Base-by-base conservation (phyloP, 2,329 filamentous ascomycete genomes). In the Delphinella strobiligena region DNA sequence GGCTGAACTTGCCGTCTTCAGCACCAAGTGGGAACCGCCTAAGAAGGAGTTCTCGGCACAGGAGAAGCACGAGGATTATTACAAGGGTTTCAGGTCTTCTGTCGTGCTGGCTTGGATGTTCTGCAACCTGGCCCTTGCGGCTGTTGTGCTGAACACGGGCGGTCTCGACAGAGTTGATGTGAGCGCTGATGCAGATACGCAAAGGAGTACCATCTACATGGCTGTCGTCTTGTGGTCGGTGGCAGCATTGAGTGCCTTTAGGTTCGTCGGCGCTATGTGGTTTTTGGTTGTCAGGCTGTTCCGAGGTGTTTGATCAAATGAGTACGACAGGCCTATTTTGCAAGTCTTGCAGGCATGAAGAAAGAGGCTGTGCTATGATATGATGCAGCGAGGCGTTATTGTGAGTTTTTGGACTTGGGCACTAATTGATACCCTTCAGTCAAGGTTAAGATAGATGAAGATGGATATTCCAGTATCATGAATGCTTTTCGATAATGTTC, bases 21-120 rank as follows among this genome's bases (percentile, higher is more conserved):
- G 71, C 33, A 65, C 67, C 18, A 96, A 95, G 61, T 76, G 76
- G 34, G 78, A 80, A 19, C 77, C 80, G 47, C 79, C 86, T 46
- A 78, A 80, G 61, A 78, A 75, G 52, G 52, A 67, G 0, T 72
- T 74, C 2, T 66, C 67, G n/a, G 61, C 72, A 9, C 56, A 65
- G 32, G 88, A 95, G 57, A 85, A 82, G 55, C 89, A 98, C 61
- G 86, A 95, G 68, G 91, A 98, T 60, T 98, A 96, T 64, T 98
- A 98, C 72, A 87, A 88, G 53, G 91, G 88, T 49, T 94, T 98
- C 59, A 78, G 91, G 46, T 93, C 84, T 15, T 77, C 85, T 19
- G 88, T 95, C 49, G 91, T 98, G 19, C 68, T 96, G 37, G 78
- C 82, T 49, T 98, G 91, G 91, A 94, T 98, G 72, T 85, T 96